These are phyloP conservation scores for Zoysia pacifica DNA, from an alignment of 176 grass and related monocot species.

Conservation along the genomic window DNA sequence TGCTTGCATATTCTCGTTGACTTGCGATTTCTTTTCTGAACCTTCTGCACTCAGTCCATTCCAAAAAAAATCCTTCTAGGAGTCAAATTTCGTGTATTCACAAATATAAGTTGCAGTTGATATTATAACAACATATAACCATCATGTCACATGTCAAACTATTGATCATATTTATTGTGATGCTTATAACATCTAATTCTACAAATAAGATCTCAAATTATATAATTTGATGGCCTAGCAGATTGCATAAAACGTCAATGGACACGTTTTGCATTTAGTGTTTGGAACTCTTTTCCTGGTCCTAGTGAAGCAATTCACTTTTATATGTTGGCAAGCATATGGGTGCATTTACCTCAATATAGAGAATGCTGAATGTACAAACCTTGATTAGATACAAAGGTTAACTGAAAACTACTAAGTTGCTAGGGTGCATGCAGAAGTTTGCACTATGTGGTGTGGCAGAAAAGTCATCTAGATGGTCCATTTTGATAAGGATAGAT, in stretches of 20 bases:
- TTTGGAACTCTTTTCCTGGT: neutral
- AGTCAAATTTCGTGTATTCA: too few species aligned
- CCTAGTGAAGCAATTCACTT: neutral
- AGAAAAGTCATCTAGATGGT: neutral
- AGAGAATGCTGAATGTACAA: neutral
- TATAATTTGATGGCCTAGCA: neutral
- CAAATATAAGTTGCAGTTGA: too few species aligned
- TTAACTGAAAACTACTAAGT: neutral
- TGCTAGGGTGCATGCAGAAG: neutral
- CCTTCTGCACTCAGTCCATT: neutral
- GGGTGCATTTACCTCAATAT: neutral
- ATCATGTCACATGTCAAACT: neutral
- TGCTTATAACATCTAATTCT: neutral
- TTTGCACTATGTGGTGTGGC: neutral
- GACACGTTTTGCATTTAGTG: neutral
- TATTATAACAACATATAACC: too few species aligned
- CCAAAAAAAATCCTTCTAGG: too few species aligned
- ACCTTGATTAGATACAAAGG: neutral
- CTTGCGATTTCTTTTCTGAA: neutral
- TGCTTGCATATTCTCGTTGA: slow-evolving; percentile 9
- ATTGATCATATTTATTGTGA: neutral
- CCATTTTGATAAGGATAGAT: neutral
- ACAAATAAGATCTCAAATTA: neutral
- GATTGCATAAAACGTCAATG: neutral
- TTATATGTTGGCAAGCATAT: neutral